A percentile compares a stretch with the other conserved stretches of the same genome.
Evolutionary conservation across 257 asterid genomes (phyloP).

Genomic region (Fraxinus cuspidata): DNA sequence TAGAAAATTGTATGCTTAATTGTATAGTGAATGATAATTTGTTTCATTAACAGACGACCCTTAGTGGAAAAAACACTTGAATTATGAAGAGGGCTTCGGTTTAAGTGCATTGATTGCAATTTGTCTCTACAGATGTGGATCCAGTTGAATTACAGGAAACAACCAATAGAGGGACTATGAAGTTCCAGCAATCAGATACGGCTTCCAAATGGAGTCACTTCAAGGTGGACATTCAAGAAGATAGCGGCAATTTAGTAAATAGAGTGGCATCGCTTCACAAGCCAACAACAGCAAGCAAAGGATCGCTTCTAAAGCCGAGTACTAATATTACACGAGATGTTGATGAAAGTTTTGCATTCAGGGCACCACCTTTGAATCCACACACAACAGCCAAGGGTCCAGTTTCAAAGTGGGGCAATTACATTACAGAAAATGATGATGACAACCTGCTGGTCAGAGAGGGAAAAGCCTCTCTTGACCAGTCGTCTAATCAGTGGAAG

Average conservation of each 20-base stretch:
- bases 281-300: slow-evolving; percentile 18
- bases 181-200: slow-evolving; percentile 12
- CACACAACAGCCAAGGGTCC: slow-evolving; percentile 26
- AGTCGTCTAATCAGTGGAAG: slow-evolving; percentile 18
- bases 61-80: background rate
- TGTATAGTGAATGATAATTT: background rate
- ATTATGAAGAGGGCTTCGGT: background rate
- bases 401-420: slow-evolving; percentile 72
- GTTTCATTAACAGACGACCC: background rate
- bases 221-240: slow-evolving; percentile 29
- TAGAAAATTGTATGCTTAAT: background rate
- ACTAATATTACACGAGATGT: slow-evolving; percentile 1
- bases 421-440: slow-evolving; percentile 44
- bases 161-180: background rate
- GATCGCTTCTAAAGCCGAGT: slow-evolving; percentile 31
- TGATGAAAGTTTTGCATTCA: slow-evolving; percentile 2
- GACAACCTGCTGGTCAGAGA: slow-evolving; percentile 30
- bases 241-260: slow-evolving; percentile 15
- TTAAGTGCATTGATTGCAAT: background rate
- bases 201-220: slow-evolving; percentile 27
- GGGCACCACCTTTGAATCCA: slow-evolving; percentile 8
- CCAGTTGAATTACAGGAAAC: background rate
- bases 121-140: slow-evolving; percentile 9
- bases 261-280: slow-evolving; percentile 23
- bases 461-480: slow-evolving; percentile 22